Evolutionary conservation across 768 basidiomycete species (phyloP).

Genomic region (Lentinula sp.): DNA sequence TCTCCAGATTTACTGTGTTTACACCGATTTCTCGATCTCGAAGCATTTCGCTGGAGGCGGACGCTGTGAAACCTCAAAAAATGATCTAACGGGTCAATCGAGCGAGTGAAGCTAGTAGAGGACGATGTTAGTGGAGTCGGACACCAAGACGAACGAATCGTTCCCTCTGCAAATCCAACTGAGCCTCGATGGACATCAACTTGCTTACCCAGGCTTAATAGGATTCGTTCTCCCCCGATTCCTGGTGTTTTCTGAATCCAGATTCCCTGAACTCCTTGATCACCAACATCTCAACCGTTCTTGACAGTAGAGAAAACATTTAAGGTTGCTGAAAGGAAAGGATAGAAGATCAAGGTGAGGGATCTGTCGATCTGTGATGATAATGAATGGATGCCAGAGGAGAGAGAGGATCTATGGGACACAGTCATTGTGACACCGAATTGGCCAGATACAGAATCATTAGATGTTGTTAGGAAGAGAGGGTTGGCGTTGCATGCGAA

Average conservation of each 20-base stretch:
- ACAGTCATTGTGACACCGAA: slow-evolving; percentile 37
- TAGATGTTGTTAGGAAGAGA: slow-evolving; percentile 26
- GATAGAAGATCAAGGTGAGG: slow-evolving; percentile 34
- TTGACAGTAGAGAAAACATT: slow-evolving; percentile 31
- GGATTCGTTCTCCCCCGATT: slow-evolving; percentile 45
- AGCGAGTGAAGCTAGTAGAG: too few species aligned
- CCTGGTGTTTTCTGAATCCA: slow-evolving; percentile 28
- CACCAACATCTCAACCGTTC: slow-evolving; percentile 28
- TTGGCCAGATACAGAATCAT: slow-evolving; percentile 36
- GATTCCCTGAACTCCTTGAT: slow-evolving; percentile 25
- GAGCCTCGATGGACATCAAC: slow-evolving; percentile 35
- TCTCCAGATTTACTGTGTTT: too few species aligned
- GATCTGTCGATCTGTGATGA: slow-evolving; percentile 22
- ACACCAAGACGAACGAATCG: background rate
- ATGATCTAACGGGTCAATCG: too few species aligned
- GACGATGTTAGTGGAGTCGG: slow-evolving; percentile 38
- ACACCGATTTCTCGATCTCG: too few species aligned
- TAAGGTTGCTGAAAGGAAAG: slow-evolving; percentile 13
- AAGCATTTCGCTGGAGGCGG: too few species aligned
- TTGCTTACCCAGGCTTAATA: slow-evolving; percentile 40
- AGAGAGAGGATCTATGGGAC: slow-evolving; percentile 37
- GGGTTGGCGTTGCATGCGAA: slow-evolving; percentile 35
- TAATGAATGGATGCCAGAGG: slow-evolving; percentile 12
- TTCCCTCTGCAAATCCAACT: background rate
- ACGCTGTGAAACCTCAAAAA: too few species aligned